Evolutionary conservation across 2,329 filamentous ascomycete genomes (phyloP).

Genomic region (Dothiorella sarmentorum): DNA sequence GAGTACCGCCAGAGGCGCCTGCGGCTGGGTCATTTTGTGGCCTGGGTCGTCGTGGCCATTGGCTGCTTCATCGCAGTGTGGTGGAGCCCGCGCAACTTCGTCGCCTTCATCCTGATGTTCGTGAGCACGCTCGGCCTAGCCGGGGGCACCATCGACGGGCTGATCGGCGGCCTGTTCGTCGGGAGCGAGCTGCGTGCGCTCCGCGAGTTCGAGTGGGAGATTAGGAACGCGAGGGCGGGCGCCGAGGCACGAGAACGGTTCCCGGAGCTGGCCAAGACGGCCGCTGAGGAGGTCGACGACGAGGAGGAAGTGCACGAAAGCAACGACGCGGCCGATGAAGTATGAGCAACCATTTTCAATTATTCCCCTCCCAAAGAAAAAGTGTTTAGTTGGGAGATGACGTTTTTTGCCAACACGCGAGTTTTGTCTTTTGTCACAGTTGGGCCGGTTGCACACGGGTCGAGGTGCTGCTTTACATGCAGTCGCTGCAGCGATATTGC

Average conservation of each 20-base stretch:
- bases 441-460: constrained; percentile 8
- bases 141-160: constrained; percentile 74
- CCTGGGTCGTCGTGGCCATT: constrained; percentile 63
- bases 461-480: constrained; percentile 10
- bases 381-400: constrained; percentile 4
- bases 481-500: background rate
- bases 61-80: constrained; percentile 78
- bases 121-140: constrained; percentile 73
- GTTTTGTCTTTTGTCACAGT: background rate
- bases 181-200: constrained; percentile 77
- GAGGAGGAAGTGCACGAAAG: background rate
- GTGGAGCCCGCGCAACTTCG: constrained; percentile 75
- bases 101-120: constrained; percentile 76
- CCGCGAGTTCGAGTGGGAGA: constrained; percentile 92
- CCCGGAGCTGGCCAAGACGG: constrained; percentile 20
- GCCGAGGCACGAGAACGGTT: constrained; percentile 22
- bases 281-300: constrained; percentile 15
- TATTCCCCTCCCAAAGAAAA: no score
- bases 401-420: constrained; percentile 12
- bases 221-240: constrained; percentile 59
- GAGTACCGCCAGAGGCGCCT: constrained; percentile 69
- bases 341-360: constrained; percentile 4
- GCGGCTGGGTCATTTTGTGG: constrained; percentile 71
- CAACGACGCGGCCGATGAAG: constrained; percentile 1
- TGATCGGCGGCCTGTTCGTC: constrained; percentile 85